phyloP scores from a whole-genome alignment of 441 rosid genomes.

The Omphalea diandra region DNA sequence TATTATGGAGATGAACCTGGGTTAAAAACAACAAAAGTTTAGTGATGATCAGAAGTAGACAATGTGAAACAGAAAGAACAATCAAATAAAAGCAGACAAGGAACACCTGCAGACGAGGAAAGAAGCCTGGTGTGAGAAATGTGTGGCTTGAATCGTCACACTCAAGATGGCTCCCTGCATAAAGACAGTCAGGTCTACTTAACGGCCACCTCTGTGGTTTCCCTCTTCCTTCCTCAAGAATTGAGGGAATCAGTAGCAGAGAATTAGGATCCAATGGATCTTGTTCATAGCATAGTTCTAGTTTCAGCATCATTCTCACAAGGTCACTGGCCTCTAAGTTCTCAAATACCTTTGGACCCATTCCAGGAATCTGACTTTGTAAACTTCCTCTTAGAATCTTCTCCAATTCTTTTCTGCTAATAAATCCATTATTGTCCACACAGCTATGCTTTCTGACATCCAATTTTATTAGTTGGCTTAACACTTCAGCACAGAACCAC shows the following conservation, averaged over 20 bases:
- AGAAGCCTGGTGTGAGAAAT: conserved; percentile 90
- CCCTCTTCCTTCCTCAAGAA: conserved; percentile 93
- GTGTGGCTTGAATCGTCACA: conserved; percentile 88
- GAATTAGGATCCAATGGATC: conserved; percentile 75
- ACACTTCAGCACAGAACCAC: conserved; percentile 88
- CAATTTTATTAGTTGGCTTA: conserved; percentile 69
- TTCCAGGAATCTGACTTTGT: conserved; percentile 84
- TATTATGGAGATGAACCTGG: conserved; percentile 87
- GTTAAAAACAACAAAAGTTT: neutral
- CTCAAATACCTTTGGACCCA: conserved; percentile 78
- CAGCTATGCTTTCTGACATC: conserved; percentile 62
- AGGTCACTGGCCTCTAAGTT: conserved; percentile 70
- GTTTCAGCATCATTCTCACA: conserved; percentile 79
- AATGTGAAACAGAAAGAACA: too few species aligned
- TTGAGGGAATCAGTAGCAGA: conserved; percentile 67
- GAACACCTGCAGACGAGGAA: conserved; percentile 85
- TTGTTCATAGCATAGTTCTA: conserved; percentile 79
- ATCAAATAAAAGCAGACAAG: neutral
- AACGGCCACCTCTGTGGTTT: conserved; percentile 80
- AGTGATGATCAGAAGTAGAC: too few species aligned
- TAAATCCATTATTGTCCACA: conserved; percentile 60
- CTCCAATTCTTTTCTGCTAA: conserved; percentile 71
- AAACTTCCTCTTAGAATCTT: conserved; percentile 68
- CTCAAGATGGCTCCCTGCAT: conserved; percentile 83
- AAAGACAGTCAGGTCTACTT: conserved; percentile 52